Percentiles rank a stretch among this genome's conserved stretches.
Conservation (phyloP, 1,284 basidiomycete genomes). For the Heimioporus punctisporus region DNA sequence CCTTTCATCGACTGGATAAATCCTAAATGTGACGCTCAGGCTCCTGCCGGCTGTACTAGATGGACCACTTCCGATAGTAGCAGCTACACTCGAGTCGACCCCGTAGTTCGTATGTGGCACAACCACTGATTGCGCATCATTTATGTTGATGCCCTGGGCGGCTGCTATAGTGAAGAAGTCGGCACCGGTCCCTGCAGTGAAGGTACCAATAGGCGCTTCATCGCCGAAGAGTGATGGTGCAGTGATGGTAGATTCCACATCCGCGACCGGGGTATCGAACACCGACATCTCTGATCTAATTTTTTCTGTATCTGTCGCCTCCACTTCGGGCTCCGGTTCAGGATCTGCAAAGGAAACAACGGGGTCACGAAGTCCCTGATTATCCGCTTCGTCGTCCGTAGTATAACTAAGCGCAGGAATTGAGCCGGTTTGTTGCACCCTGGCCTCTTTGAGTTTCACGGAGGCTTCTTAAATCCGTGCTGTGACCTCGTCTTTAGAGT, state of each 20-base stretch:
- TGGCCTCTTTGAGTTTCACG: conserved; percentile 62
- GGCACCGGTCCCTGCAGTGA: conserved; percentile 64
- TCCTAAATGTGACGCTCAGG: conserved; percentile 74
- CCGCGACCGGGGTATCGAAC: conserved; percentile 70
- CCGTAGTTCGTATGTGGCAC: conserved; percentile 82
- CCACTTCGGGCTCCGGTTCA: conserved; percentile 46
- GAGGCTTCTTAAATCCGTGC: conserved; percentile 83
- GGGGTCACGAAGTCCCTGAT: conserved; percentile 55
- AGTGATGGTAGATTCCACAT: conserved; percentile 80
- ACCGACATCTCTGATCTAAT: conserved; percentile 78
- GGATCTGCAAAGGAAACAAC: conserved; percentile 82
- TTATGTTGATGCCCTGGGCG: conserved; percentile 43
- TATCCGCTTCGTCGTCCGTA: conserved; percentile 43
- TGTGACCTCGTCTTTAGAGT: conserved; percentile 89
- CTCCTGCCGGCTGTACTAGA: conserved; percentile 71
- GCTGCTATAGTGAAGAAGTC: conserved; percentile 92
- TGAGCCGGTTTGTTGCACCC: conserved; percentile 20
- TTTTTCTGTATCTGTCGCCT: conserved; percentile 45
- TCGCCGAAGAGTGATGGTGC: conserved; percentile 91
- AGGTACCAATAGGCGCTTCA: conserved; percentile 62
- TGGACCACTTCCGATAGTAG: conserved; percentile 86
- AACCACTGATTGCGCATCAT: conserved; percentile 59
- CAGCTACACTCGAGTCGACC: conserved; percentile 87
- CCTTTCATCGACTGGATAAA: conserved; percentile 89
- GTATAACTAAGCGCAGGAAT: conserved; percentile 33